Conservation (phyloP, 2,329 filamentous ascomycete species). For the Ophiostoma ips region DNA sequence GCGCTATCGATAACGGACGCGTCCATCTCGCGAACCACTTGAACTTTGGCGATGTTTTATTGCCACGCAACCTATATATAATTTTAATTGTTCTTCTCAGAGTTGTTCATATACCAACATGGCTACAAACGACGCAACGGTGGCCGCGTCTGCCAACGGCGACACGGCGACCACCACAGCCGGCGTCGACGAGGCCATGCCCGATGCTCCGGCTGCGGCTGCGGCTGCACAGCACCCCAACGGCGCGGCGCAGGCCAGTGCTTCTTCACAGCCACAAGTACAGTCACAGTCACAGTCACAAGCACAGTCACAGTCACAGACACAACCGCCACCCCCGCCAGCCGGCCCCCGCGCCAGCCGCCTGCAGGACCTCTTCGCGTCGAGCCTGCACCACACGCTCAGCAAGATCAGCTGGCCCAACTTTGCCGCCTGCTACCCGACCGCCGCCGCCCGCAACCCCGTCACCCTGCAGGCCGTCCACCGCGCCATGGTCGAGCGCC, state of each 20-base stretch:
- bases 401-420: slow-evolving; percentile 41
- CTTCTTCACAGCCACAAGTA: neutral
- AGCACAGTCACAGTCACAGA: no score
- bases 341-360: slow-evolving; percentile 44
- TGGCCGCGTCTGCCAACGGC: slow-evolving; percentile 1
- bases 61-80: no score
- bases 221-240: neutral
- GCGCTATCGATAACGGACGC: slow-evolving; percentile 8
- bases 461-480: slow-evolving; percentile 40
- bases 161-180: neutral
- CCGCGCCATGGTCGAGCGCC: slow-evolving; percentile 41
- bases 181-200: slow-evolving; percentile 2
- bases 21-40: slow-evolving; percentile 1
- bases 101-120: no score
- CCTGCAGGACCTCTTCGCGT: slow-evolving; percentile 39
- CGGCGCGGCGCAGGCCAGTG: neutral
- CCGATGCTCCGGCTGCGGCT: neutral
- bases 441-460: slow-evolving; percentile 37
- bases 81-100: no score
- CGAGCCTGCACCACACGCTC: slow-evolving; percentile 39
- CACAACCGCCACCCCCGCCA: slow-evolving; percentile 19
- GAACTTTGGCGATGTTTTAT: neutral
- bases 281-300: neutral
- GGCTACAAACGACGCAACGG: slow-evolving; percentile 2
- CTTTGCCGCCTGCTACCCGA: slow-evolving; percentile 48